A percentile compares a stretch with the other conserved stretches of the same genome.
phyloP scores from a whole-genome alignment of 1,284 basidiomycete genomes.

The Polyporus tsugae region DNA sequence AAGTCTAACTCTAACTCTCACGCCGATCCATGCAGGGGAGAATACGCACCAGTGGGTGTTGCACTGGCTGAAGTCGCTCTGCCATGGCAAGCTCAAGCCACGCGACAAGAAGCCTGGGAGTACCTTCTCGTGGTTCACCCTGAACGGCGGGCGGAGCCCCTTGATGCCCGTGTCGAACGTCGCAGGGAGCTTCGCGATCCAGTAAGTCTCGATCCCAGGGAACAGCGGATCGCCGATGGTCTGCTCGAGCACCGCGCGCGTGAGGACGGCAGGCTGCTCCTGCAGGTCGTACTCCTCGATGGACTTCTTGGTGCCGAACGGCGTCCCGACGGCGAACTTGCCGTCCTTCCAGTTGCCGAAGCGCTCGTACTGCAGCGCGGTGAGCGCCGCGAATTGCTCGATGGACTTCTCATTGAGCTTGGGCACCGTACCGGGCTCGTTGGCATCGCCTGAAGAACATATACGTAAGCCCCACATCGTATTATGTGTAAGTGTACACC shows the following conservation, averaged over 20 bases:
- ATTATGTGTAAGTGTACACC: too few species aligned
- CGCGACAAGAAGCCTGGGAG: slow-evolving; percentile 27
- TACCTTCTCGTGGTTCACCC: slow-evolving; percentile 22
- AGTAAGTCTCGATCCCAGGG: slow-evolving; percentile 39
- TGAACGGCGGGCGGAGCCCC: slow-evolving; percentile 26
- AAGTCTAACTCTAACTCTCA: too few species aligned
- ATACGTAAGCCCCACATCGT: neutral
- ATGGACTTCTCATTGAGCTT: slow-evolving; percentile 13
- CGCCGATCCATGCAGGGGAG: neutral
- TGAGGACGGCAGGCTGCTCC: slow-evolving; percentile 38
- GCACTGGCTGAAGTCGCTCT: slow-evolving; percentile 33
- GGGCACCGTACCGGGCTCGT: neutral
- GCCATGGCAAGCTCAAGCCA: slow-evolving; percentile 35
- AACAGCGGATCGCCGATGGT: slow-evolving; percentile 45
- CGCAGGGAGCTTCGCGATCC: slow-evolving; percentile 20
- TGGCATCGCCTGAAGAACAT: neutral
- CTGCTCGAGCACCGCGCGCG: slow-evolving; percentile 42
- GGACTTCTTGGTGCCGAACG: slow-evolving; percentile 4
- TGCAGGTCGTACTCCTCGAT: slow-evolving; percentile 30
- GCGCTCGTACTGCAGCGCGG: slow-evolving; percentile 43
- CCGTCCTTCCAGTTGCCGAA: slow-evolving; percentile 42
- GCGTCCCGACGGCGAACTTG: slow-evolving; percentile 29
- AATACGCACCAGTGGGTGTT: slow-evolving; percentile 29
- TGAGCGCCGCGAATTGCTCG: slow-evolving; percentile 38
- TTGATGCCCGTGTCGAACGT: slow-evolving; percentile 9